These are phyloP conservation scores for Inga oerstediana DNA, from an alignment of 306 rosid genomes.

Conservation along the genomic window DNA sequence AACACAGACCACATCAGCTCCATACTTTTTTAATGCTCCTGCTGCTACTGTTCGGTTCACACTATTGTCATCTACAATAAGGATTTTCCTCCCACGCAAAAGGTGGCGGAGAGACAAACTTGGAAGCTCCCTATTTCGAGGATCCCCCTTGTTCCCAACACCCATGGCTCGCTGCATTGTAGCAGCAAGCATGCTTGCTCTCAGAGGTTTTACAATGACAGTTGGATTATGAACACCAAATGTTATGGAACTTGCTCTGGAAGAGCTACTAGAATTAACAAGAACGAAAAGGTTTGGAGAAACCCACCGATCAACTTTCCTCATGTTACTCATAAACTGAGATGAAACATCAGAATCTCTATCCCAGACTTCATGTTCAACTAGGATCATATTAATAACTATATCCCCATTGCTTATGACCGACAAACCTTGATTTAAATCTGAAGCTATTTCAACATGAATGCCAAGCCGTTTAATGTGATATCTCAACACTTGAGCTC, in stretches of 20 bases:
- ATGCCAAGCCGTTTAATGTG: slow-evolving; percentile 89
- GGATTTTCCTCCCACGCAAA: slow-evolving; percentile 80
- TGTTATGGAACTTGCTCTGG: slow-evolving; percentile 39
- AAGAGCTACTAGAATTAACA: slow-evolving; percentile 59
- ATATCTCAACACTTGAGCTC: slow-evolving; percentile 84
- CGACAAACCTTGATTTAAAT: slow-evolving; percentile 64
- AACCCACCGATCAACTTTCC: slow-evolving; percentile 37
- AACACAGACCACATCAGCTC: too few relatives aligned
- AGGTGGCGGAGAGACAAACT: slow-evolving; percentile 69
- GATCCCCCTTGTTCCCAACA: slow-evolving; percentile 60
- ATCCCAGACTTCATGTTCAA: slow-evolving; percentile 92
- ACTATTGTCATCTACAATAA: not conserved
- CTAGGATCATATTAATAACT: slow-evolving; percentile 60
- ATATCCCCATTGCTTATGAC: slow-evolving; percentile 45
- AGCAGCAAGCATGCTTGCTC: slow-evolving; percentile 95
- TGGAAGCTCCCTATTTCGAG: slow-evolving; percentile 74
- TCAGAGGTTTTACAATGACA: slow-evolving; percentile 77
- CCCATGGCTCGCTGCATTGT: slow-evolving; percentile 82
- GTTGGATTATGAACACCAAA: slow-evolving; percentile 46
- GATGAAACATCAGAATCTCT: slow-evolving; percentile 50
- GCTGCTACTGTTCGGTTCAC: too few relatives aligned
- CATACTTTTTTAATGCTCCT: too few relatives aligned
- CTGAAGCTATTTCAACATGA: slow-evolving; percentile 65
- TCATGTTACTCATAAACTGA: slow-evolving; percentile 48
- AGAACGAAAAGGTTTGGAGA: slow-evolving; percentile 79